Base-by-base conservation (phyloP, 495 filamentous ascomycete species). In the Trichocladium antarcticum region DNA sequence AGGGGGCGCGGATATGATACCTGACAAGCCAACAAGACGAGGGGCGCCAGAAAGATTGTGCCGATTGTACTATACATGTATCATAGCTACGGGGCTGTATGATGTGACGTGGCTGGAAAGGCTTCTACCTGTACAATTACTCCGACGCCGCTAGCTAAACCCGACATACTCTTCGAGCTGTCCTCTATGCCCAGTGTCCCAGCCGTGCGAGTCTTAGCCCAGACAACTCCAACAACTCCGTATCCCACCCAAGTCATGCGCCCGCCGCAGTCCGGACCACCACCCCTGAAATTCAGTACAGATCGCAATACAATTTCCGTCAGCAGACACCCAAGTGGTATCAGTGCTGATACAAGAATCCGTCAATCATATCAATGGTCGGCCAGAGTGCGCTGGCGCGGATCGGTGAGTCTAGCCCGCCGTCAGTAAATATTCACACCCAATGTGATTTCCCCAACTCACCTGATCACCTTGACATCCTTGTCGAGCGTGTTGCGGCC, bases 381-480 rank as follows among this genome's bases (percentile, higher is more conserved):
- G 37, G 65, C 56, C 27, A 78, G 63, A 9, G 55, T 66, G 35
- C 61, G 65, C 48, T 76, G 74, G 36, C 74, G 70, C 31, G 83
- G 83, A 59, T 85, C 83, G 35, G 65, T 72, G 49, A 81, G 64
- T 42, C 79, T 81, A 49, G 41, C 22, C 42, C 28, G 44, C 39
- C 55, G 35, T 55, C 40, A 63, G 49, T 46, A 32, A 39, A 17
- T 37, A n/a, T 24, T 29, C 38, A 12, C 21, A 11, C 11, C 10
- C 7, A 21, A 15, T 32, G 49, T 0, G 24, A 32, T 22, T 49
- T 28, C 49, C n/a, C 40, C 16, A 46, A 74, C 80, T 55, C 77
- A 84, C 82, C 85, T 82, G 61, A 85, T 87, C 43, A 97, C 81
- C 52, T 81, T 82, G 44, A 96, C 89, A 65, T 97, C 89, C 45